These are phyloP conservation scores for Syncephalastrum monosporum DNA, from an alignment of 371 early-diverging fungal species.

Conservation along the genomic window DNA sequence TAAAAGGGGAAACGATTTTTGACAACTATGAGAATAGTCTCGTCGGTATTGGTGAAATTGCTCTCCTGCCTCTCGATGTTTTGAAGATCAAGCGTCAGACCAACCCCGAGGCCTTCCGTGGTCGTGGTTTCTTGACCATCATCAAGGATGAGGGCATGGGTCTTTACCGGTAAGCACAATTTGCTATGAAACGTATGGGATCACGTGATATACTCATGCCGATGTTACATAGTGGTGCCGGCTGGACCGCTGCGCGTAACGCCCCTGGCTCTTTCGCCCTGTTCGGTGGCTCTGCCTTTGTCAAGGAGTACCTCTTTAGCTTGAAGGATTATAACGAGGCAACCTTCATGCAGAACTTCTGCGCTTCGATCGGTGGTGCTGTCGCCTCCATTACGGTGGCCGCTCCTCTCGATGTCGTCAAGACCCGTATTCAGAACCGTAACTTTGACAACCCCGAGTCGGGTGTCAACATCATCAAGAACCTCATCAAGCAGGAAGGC, in stretches of 20 bases:
- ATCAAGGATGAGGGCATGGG: slow-evolving; percentile 90
- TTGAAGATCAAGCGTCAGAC: slow-evolving; percentile 98
- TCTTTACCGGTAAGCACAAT: slow-evolving; percentile 72
- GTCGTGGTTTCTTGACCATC: slow-evolving; percentile 80
- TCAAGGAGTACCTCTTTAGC: slow-evolving; percentile 90
- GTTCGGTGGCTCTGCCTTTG: slow-evolving; percentile 92
- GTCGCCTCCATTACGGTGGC: slow-evolving; percentile 94
- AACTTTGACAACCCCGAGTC: slow-evolving; percentile 87
- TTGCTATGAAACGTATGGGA: background rate
- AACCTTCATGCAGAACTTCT: slow-evolving; percentile 97
- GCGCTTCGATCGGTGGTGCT: slow-evolving; percentile 94
- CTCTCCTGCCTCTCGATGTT: slow-evolving; percentile 92
- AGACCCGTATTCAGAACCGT: slow-evolving; percentile 97
- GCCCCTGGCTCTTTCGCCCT: slow-evolving; percentile 98
- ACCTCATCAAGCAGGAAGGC: slow-evolving; percentile 92
- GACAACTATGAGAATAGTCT: slow-evolving; percentile 50
- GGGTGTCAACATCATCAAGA: slow-evolving; percentile 82
- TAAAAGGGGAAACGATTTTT: background rate
- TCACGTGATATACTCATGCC: background rate
- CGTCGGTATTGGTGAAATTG: slow-evolving; percentile 97
- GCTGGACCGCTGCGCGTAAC: slow-evolving; percentile 98
- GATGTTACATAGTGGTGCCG: slow-evolving; percentile 70
- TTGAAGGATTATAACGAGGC: slow-evolving; percentile 90
- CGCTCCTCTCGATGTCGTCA: slow-evolving; percentile 96
- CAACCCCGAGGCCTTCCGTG: slow-evolving; percentile 87